Evolutionary conservation across 495 filamentous ascomycete species (phyloP).

Genomic region (Trichoderma orchidacearum): DNA sequence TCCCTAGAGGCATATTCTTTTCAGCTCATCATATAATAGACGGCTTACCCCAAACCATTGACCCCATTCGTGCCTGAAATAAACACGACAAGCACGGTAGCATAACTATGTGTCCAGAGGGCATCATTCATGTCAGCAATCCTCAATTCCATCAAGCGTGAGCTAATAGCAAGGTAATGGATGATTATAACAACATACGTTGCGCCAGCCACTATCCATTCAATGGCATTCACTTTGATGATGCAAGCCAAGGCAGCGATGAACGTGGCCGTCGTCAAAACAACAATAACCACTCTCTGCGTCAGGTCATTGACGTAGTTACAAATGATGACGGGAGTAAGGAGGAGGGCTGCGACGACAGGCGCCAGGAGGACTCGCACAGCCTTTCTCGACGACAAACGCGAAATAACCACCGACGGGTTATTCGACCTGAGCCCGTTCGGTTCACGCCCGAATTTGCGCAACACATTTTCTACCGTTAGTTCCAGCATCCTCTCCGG

Average conservation of each 20-base stretch:
- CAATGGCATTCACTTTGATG: background rate
- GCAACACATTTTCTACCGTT: constrained; percentile 8
- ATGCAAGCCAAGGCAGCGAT: background rate
- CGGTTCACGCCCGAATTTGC: no score
- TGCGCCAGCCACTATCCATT: background rate
- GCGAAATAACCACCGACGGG: background rate
- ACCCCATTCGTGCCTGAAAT: background rate
- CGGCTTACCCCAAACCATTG: no score
- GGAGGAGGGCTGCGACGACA: background rate
- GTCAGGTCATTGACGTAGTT: background rate
- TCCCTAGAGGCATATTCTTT: no score
- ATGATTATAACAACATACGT: background rate
- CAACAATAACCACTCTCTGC: background rate
- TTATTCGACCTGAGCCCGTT: no score
- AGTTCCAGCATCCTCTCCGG: constrained; percentile 7
- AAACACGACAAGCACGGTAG: background rate
- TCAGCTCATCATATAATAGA: no score
- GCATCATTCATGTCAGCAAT: background rate
- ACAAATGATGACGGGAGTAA: background rate
- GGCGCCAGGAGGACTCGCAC: background rate
- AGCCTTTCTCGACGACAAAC: no score
- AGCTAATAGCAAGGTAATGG: background rate
- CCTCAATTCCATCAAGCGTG: background rate
- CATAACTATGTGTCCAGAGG: background rate
- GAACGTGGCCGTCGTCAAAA: background rate